phyloP scores from a whole-genome alignment of 208 protist genomes.

The Phytomonas sp. region DNA sequence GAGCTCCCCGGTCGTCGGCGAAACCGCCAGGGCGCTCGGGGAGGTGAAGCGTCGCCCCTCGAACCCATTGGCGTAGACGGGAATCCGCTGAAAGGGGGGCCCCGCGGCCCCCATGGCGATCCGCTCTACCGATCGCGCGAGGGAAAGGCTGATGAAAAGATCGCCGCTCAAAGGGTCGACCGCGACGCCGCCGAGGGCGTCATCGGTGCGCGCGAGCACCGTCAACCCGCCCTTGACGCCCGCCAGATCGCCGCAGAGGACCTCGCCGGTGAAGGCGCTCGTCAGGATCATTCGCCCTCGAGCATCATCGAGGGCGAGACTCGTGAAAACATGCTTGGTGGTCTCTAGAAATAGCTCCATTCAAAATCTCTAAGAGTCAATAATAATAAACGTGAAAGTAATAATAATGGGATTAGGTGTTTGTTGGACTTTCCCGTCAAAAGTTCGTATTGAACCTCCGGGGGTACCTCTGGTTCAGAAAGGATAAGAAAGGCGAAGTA shows the following conservation, averaged over 20 bases:
- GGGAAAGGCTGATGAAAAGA: constrained; percentile 25
- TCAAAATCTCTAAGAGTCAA: not conserved
- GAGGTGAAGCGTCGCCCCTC: constrained; percentile 38
- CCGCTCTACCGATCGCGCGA: constrained; percentile 21
- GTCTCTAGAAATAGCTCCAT: constrained; percentile 43
- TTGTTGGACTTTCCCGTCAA: too few relatives aligned
- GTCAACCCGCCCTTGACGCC: not conserved
- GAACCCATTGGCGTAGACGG: constrained; percentile 21
- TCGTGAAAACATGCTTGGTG: constrained; percentile 25
- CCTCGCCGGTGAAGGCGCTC: constrained; percentile 38
- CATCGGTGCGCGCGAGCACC: constrained; percentile 9
- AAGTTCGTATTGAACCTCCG: too few relatives aligned
- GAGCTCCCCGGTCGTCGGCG: constrained; percentile 31
- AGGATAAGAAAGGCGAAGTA: too few relatives aligned
- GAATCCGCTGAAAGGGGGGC: not conserved
- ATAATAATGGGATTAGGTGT: too few relatives aligned
- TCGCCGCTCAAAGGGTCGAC: constrained; percentile 21
- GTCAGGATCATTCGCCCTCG: constrained; percentile 26
- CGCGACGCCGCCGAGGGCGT: constrained; percentile 13
- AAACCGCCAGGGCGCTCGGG: constrained; percentile 35
- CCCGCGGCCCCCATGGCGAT: not conserved
- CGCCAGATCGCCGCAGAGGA: constrained; percentile 26
- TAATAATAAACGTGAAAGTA: too few relatives aligned
- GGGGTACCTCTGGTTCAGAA: too few relatives aligned
- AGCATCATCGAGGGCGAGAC: constrained; percentile 18